Evolutionary conservation across 2,329 filamentous ascomycete genomes (phyloP).

Genomic region (Helicocarpus griseus): DNA sequence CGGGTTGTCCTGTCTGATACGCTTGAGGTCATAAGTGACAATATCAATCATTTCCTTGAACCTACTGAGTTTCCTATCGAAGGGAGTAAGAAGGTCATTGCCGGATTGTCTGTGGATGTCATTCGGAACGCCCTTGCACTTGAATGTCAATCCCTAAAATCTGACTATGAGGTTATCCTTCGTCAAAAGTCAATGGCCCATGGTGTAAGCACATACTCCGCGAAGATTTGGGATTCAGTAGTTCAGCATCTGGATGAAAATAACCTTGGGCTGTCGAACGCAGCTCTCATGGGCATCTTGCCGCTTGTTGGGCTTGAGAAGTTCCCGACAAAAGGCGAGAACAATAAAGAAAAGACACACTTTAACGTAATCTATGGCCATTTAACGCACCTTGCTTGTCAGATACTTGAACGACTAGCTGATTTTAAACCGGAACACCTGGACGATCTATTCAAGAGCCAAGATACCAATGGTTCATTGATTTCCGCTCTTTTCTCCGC

Average conservation of each 20-base stretch:
- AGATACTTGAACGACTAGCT: conserved; percentile 67
- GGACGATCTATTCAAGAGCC: conserved; percentile 57
- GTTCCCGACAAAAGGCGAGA: conserved; percentile 46
- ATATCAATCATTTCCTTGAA: conserved; percentile 49
- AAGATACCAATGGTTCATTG: conserved; percentile 60
- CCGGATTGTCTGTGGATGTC: conserved; percentile 51
- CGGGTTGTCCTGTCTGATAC: conserved; percentile 41
- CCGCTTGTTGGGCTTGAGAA: conserved; percentile 67
- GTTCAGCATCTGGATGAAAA: conserved; percentile 57
- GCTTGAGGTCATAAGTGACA: conserved; percentile 36
- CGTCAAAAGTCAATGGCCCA: conserved; percentile 53
- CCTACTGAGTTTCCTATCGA: conserved; percentile 42
- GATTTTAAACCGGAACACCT: conserved; percentile 65
- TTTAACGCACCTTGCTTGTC: conserved; percentile 54
- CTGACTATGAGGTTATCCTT: conserved; percentile 59
- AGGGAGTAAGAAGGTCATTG: conserved; percentile 43
- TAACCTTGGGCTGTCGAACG: conserved; percentile 62
- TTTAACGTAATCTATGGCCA: conserved; percentile 68
- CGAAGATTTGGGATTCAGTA: conserved; percentile 69
- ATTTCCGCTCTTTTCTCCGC: conserved; percentile 74
- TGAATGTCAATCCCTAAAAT: conserved; percentile 60
- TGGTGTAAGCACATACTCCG: conserved; percentile 59
- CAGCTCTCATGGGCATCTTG: conserved; percentile 60
- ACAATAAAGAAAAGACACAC: conserved; percentile 46
- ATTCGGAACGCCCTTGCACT: conserved; percentile 58